A percentile compares a stretch with the other conserved stretches of the same genome.
phyloP scores from a whole-genome alignment of 169 alveolate genomes.

The Plasmodium vivax region DNA sequence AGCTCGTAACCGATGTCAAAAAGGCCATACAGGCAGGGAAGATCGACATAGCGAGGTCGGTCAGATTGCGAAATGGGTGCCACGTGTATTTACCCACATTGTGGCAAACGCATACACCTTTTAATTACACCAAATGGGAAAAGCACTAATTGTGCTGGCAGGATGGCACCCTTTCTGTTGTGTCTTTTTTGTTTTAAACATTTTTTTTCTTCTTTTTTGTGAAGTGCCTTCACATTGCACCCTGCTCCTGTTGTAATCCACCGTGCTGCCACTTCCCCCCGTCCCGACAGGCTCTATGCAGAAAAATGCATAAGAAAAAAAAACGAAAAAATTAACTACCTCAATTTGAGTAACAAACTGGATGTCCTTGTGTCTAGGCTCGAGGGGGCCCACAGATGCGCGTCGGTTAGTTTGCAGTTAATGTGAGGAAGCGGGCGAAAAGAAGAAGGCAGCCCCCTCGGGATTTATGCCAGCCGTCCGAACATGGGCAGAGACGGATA shows the following conservation, averaged over 20 bases:
- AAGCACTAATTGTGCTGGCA: background rate
- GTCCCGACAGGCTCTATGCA: constrained; percentile 25
- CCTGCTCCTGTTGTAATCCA: background rate
- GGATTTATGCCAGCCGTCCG: background rate
- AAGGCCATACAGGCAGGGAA: constrained; percentile 72
- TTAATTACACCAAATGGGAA: background rate
- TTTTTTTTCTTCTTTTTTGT: background rate
- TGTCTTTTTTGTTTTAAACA: background rate
- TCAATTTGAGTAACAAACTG: constrained; percentile 51
- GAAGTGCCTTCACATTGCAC: background rate
- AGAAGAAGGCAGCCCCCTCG: background rate
- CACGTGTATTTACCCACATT: background rate
- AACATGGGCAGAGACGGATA: background rate
- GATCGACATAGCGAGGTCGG: constrained; percentile 65
- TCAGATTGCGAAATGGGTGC: background rate
- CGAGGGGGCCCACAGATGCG: constrained; percentile 59
- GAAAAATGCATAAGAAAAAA: constrained; percentile 70
- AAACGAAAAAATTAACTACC: constrained; percentile 63
- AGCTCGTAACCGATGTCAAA: constrained; percentile 35
- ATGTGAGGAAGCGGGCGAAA: background rate
- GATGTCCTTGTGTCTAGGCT: constrained; percentile 62
- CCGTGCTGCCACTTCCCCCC: background rate
- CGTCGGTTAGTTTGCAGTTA: constrained; percentile 33
- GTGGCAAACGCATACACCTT: background rate
- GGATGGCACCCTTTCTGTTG: background rate